phyloP scores from a whole-genome alignment of 2,329 filamentous ascomycete genomes.

The Colletotrichum sansevieriae region DNA sequence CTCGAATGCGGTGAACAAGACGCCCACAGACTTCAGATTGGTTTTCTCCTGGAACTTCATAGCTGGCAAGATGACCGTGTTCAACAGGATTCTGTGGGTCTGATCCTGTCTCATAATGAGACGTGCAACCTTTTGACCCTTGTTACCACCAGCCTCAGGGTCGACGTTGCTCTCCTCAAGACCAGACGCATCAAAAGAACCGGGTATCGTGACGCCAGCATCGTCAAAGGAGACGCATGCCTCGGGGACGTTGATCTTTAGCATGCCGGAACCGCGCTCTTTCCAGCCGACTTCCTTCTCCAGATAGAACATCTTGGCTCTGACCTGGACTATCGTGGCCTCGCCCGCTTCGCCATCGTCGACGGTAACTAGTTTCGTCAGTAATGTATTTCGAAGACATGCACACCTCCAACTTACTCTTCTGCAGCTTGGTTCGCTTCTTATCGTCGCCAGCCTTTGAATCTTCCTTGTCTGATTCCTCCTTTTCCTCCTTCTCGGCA shows the following conservation, averaged over 20 bases:
- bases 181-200: slow-evolving; percentile 68
- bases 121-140: slow-evolving; percentile 67
- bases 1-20: slow-evolving; percentile 76
- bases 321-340: slow-evolving; percentile 78
- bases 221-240: slow-evolving; percentile 69
- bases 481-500: slow-evolving; percentile 61
- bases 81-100: slow-evolving; percentile 87
- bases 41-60: slow-evolving; percentile 86
- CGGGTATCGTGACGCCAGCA: slow-evolving; percentile 60
- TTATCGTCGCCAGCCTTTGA: slow-evolving; percentile 68
- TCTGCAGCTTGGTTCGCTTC: slow-evolving; percentile 76
- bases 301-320: slow-evolving; percentile 88
- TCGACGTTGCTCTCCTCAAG: slow-evolving; percentile 58
- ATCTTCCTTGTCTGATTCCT: slow-evolving; percentile 67
- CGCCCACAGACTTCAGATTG: slow-evolving; percentile 76
- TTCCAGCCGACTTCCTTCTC: slow-evolving; percentile 83
- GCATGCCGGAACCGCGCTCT: slow-evolving; percentile 85
- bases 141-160: slow-evolving; percentile 43
- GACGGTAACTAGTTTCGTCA: slow-evolving; percentile 68
- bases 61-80: slow-evolving; percentile 82
- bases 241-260: slow-evolving; percentile 85
- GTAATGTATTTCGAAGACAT: slow-evolving; percentile 29
- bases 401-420: slow-evolving; percentile 66
- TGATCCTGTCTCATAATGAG: slow-evolving; percentile 94
- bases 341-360: slow-evolving; percentile 92